These are phyloP conservation scores for Talaromyces sp. DNA, from an alignment of 2,329 filamentous ascomycete genomes.

Conservation along the genomic window DNA sequence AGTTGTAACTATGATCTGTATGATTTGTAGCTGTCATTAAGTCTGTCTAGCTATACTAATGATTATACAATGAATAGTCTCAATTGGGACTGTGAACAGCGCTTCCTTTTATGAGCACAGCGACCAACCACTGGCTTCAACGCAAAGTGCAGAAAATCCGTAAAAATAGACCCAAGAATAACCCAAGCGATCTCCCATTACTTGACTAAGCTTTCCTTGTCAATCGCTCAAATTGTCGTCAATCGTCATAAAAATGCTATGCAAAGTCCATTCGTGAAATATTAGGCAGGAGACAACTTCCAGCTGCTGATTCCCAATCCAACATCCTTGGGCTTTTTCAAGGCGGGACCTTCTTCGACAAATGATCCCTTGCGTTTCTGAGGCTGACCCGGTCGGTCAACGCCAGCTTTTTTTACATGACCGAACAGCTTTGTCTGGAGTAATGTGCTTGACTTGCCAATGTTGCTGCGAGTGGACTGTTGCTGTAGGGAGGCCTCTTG, in stretches of 20 bases:
- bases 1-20: too few relatives aligned
- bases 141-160: not conserved
- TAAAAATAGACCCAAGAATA: not conserved
- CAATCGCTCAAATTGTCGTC: constrained; percentile 3
- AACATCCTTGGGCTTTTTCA: constrained; percentile 53
- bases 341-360: constrained; percentile 32
- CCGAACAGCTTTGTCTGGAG: constrained; percentile 64
- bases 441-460: constrained; percentile 44
- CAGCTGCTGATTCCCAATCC: constrained; percentile 55
- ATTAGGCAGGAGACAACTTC: constrained; percentile 28
- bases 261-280: constrained; percentile 13
- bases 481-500: constrained; percentile 30
- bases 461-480: constrained; percentile 25
- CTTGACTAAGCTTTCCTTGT: not conserved
- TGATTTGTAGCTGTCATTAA: not conserved
- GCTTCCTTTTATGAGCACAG: constrained; percentile 3
- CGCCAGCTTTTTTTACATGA: constrained; percentile 55
- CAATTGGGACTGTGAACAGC: not conserved
- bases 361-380: constrained; percentile 42
- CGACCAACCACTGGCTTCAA: not conserved
- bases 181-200: not conserved
- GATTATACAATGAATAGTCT: constrained; percentile 2
- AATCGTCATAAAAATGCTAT: constrained; percentile 6
- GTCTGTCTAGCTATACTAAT: not conserved
- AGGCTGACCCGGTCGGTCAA: constrained; percentile 31